phyloP scores from a whole-genome alignment of 1,139 yeast genomes.

The Pneumocystis wakefieldiae region DNA sequence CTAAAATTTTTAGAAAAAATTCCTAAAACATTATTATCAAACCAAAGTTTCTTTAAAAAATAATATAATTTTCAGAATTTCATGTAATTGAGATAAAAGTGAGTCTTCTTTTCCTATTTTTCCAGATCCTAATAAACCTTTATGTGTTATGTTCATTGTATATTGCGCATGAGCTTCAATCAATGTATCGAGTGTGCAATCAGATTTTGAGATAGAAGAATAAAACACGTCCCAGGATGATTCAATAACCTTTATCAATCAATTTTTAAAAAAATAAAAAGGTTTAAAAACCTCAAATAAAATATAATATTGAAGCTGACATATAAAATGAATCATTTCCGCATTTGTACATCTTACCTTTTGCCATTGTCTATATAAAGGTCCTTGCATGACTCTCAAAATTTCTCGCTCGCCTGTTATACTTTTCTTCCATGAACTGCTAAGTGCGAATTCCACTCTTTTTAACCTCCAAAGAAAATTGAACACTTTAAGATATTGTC shows the following conservation, averaged over 20 bases:
- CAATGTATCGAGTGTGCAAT: slow-evolving; percentile 26
- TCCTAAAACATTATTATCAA: not conserved
- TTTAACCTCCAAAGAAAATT: slow-evolving; percentile 72
- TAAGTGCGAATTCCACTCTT: slow-evolving; percentile 42
- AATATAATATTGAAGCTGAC: slow-evolving; percentile 28
- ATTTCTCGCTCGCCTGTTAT: slow-evolving; percentile 20
- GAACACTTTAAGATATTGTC: slow-evolving; percentile 65
- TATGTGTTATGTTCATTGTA: slow-evolving; percentile 23
- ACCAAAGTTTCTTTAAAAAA: slow-evolving; percentile 16
- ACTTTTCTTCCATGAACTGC: slow-evolving; percentile 32
- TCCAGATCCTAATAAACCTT: slow-evolving; percentile 27
- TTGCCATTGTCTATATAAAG: slow-evolving; percentile 18
- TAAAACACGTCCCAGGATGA: slow-evolving; percentile 26
- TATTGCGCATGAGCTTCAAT: slow-evolving; percentile 24
- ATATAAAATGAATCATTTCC: slow-evolving; percentile 27
- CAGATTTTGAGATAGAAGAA: slow-evolving; percentile 17
- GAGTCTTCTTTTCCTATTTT: slow-evolving; percentile 13
- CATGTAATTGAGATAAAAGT: slow-evolving; percentile 24
- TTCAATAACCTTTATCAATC: slow-evolving; percentile 20
- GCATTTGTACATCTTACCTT: slow-evolving; percentile 20
- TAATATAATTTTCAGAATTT: slow-evolving; percentile 23
- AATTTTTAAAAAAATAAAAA: not conserved
- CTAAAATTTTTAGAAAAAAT: not conserved
- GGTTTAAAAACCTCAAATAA: slow-evolving; percentile 22
- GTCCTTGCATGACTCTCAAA: slow-evolving; percentile 11